Base-by-base conservation (phyloP, 768 basidiomycete genomes). In the Pluteus cervinus region DNA sequence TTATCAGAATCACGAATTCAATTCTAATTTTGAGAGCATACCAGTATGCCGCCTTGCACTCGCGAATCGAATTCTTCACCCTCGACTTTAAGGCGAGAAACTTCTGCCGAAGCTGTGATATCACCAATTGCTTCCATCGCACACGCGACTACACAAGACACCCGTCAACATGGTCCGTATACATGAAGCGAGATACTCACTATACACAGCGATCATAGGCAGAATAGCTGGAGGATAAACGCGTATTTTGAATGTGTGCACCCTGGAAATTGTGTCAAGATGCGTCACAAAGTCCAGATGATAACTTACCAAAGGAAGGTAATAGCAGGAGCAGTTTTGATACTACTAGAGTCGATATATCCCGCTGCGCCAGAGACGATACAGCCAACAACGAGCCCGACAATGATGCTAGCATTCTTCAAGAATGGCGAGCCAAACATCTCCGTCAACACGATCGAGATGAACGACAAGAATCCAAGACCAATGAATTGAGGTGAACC, bases 121-220 rank as follows among this genome's bases (percentile, higher is more conserved):
- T 91, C 88, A 3, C 87, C 87, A 36, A 87, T 89, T 5, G 85
- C 81, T 58, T 90, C 88, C 80, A 90, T 84, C 0, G 81, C 75
- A 1, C 78, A 54, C 0, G 84, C 84, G 5, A 87, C 77, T 83
- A 36, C 10, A 6, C 2, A 36, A 15, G 10, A 7, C 2, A 4
- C 14, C 25, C 24, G 39, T 15, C 36, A 20, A 14, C 7, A 36
- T 11, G 22, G 22, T 31, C 10, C 2, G 24, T 18, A 36, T 8
- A 11, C 34, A 9, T 5, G 15, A 17, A 36, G 10, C 29, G 18
- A 38, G 9, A 5, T n/a, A 41, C 46, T n/a, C 26, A 58, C 57
- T 41, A 44, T 64, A 64, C 5, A 65, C 61, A 20, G 63, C 62
- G 21, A 66, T 42, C 63, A 61, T 73, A 2, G 69, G 69, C 17